Base-by-base conservation (phyloP, 306 rosid genomes). In the Betula pendula region DNA sequence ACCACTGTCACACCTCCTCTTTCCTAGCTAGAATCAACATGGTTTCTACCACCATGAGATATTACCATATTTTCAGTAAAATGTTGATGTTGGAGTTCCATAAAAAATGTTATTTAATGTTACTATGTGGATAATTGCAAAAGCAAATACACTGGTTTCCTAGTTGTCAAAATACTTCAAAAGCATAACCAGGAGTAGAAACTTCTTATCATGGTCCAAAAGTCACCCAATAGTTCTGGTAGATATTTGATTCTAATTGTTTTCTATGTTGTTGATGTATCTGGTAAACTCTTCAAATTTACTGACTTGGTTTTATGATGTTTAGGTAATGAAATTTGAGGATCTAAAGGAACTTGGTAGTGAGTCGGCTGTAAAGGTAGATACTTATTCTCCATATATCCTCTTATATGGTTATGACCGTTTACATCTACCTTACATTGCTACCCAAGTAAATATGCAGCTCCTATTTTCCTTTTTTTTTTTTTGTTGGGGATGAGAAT, bases 251-350 rank as follows among this genome's bases (percentile, higher is more conserved):
- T 31, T 70, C 3, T 27, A 2, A 20, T 42, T 74, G 22, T 56
- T 52, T 7, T 49, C n/a, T 74, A 49, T 70, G 76, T 40, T 56
- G 16, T 79, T 67, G 15, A 67, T 69, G 65, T 16, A 22, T 43
- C 53, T 56, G 62, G 67, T 77, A 77, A 56, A 56, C 40, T 45
- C 56, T 81, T 45, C 53, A 80, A 52, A 40, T 51, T 65, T 38
- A 77, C 47, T 72, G 53, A 76, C 11, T 70, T 71, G 33, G 48
- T 73, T 80, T 55, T 31, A 58, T 47, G 70, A 81, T 66, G 44
- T 84, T 52, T 81, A 95, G 99, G 97, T 92, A 38, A 92, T 95
- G 98, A 95, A 95, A 83, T 95, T 92, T 81, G 98, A 95, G 0
- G 98, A 95, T 84, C 93, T 95, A 77, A 95, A 95, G 87, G 99